These are phyloP conservation scores for Nymphaea thermarum DNA, from an alignment of 164 flowering plant species.

Conservation along the genomic window DNA sequence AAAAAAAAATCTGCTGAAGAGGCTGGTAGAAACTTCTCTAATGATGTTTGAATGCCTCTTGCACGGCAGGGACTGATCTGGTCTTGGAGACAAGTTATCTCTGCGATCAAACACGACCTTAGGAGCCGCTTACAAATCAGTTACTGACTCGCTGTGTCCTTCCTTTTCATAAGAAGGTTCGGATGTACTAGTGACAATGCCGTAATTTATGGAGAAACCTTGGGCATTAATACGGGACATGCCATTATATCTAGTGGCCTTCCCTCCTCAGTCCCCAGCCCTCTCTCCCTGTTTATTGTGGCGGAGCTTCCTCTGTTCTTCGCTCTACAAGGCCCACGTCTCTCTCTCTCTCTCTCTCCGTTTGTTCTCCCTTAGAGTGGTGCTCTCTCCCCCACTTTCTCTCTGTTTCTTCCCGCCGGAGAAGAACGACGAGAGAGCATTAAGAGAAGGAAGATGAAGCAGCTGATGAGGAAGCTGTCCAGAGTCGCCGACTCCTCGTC, in stretches of 20 bases:
- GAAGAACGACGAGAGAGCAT: no score
- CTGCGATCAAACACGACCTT: no score
- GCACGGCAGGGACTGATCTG: no score
- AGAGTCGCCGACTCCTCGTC: constrained; percentile 59
- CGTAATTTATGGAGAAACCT: not conserved
- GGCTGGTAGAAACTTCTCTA: no score
- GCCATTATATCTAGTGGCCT: not conserved
- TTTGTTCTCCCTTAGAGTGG: not conserved
- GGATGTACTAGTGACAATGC: not conserved
- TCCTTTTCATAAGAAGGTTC: no score
- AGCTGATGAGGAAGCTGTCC: constrained; percentile 50
- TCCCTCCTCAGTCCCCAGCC: not conserved
- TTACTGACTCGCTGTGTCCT: no score
- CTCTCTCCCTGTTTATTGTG: not conserved
- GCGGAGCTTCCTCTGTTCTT: not conserved
- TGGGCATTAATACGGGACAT: not conserved
- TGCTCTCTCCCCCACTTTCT: constrained; percentile 4
- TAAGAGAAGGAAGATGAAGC: constrained; percentile 30
- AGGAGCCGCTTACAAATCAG: no score
- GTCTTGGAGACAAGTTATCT: no score
- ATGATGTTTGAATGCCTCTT: no score
- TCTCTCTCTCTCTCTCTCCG: not conserved
- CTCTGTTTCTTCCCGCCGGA: not conserved
- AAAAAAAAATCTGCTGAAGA: no score
- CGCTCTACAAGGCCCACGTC: constrained; percentile 1